Conservation (phyloP, 306 rosid genomes). For the Neltuma alba region DNA sequence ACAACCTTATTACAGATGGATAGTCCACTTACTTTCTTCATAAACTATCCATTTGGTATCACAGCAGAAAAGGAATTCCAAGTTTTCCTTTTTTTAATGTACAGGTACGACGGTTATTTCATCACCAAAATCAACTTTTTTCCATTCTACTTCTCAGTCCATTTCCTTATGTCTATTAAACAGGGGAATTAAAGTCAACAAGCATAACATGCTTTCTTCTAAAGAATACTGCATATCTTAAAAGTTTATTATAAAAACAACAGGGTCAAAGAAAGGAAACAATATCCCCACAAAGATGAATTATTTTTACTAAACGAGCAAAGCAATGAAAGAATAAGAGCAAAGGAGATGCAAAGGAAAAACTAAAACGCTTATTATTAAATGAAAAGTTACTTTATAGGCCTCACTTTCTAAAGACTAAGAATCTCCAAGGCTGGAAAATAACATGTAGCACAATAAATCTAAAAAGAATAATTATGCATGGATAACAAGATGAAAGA, state of each 20-base stretch:
- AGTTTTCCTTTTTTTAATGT: not conserved
- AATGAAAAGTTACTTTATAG: constrained; percentile 27
- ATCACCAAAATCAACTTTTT: too few relatives aligned
- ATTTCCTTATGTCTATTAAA: too few relatives aligned
- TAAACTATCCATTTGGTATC: not conserved
- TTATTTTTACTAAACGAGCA: constrained; percentile 18
- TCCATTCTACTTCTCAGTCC: too few relatives aligned
- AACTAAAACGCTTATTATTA: not conserved
- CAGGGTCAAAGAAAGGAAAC: constrained; percentile 16
- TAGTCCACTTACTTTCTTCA: not conserved
- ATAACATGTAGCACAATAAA: not conserved
- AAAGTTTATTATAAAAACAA: not conserved
- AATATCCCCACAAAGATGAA: constrained; percentile 24
- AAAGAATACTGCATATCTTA: constrained; percentile 3
- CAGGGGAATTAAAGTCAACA: constrained; percentile 9
- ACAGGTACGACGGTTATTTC: too few relatives aligned
- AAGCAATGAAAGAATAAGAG: constrained; percentile 29
- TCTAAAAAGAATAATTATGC: not conserved
- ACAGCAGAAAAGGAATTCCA: not conserved
- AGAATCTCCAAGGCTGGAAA: constrained; percentile 23
- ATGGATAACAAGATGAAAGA: constrained; percentile 19
- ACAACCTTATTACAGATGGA: not conserved
- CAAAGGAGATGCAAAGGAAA: constrained; percentile 37
- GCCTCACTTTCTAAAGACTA: constrained; percentile 30
- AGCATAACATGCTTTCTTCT: constrained; percentile 6